Percentiles rank a stretch among this genome's conserved stretches.
phyloP scores from a whole-genome alignment of 1,284 basidiomycete genomes.

The Waitea zeae region DNA sequence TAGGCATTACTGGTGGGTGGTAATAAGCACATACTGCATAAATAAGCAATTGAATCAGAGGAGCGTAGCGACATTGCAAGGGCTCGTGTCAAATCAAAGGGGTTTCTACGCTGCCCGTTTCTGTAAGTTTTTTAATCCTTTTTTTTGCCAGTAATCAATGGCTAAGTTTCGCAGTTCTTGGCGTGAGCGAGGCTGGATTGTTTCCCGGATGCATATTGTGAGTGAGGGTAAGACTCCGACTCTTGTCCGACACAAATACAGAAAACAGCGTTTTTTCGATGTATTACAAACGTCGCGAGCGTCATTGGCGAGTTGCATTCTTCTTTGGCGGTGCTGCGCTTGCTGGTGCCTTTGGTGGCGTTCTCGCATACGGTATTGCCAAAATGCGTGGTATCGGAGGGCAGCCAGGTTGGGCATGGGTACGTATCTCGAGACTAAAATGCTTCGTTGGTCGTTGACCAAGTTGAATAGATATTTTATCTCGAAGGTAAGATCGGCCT shows the following conservation, averaged over 20 bases:
- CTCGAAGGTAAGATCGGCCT: conserved; percentile 37
- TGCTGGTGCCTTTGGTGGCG: conserved; percentile 40
- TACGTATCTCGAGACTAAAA: conserved; percentile 8
- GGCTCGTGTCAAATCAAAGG: conserved; percentile 35
- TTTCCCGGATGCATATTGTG: conserved; percentile 28
- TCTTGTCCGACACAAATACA: too few species aligned
- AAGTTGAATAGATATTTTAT: conserved; percentile 34
- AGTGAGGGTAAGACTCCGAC: too few species aligned
- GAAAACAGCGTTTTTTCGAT: conserved; percentile 40
- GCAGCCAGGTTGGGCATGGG: conserved; percentile 34
- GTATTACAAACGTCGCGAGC: conserved; percentile 35
- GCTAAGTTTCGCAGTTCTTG: conserved; percentile 21
- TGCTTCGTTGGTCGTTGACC: conserved; percentile 1
- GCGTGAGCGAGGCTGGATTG: conserved; percentile 34
- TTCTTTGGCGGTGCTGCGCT: conserved; percentile 42
- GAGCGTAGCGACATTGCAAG: conserved; percentile 39
- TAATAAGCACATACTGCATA: too few species aligned
- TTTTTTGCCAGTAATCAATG: too few species aligned
- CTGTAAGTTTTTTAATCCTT: conserved; percentile 20
- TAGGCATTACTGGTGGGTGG: too few species aligned
- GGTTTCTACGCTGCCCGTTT: conserved; percentile 39
- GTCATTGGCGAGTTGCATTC: conserved; percentile 41
- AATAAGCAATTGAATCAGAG: too few species aligned
- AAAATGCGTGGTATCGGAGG: conserved; percentile 42
- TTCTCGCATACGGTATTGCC: not conserved